phyloP scores from a whole-genome alignment of 1,284 basidiomycete species.

The Ustilago trichophora region DNA sequence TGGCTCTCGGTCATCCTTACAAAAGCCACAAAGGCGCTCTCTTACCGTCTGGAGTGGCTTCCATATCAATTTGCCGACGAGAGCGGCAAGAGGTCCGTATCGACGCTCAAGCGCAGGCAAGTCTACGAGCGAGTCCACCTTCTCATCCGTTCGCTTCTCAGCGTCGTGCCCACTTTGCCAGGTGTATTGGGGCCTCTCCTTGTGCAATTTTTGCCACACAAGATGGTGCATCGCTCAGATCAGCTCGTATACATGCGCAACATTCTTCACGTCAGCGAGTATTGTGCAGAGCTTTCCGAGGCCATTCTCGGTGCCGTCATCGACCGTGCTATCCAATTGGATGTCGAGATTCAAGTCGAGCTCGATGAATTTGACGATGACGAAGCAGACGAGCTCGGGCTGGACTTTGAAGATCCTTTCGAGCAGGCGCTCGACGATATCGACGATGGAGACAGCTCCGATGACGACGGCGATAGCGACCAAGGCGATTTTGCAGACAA shows the following conservation, averaged over 20 bases:
- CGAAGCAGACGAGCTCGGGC: slow-evolving; percentile 56
- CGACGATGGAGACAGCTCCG: slow-evolving; percentile 69
- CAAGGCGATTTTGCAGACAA: slow-evolving; percentile 49
- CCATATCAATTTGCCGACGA: slow-evolving; percentile 45
- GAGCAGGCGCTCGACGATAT: slow-evolving; percentile 75
- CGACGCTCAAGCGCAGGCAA: slow-evolving; percentile 71
- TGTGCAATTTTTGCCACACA: slow-evolving; percentile 86
- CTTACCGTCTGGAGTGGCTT: slow-evolving; percentile 46
- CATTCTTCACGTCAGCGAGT: slow-evolving; percentile 81
- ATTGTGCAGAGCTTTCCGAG: slow-evolving; percentile 88
- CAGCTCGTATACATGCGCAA: slow-evolving; percentile 95
- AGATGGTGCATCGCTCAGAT: slow-evolving; percentile 80
- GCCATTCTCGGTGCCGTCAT: slow-evolving; percentile 84
- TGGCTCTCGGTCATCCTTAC: slow-evolving; percentile 85
- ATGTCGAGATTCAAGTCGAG: slow-evolving; percentile 97
- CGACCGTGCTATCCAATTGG: slow-evolving; percentile 91
- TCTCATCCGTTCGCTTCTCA: slow-evolving; percentile 83
- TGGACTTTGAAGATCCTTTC: slow-evolving; percentile 78
- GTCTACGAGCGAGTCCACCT: slow-evolving; percentile 88
- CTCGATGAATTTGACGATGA: slow-evolving; percentile 83
- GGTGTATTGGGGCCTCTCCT: slow-evolving; percentile 79
- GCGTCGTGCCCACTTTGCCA: slow-evolving; percentile 74
- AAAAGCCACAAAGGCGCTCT: slow-evolving; percentile 81
- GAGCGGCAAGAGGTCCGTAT: slow-evolving; percentile 18
- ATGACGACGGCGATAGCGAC: slow-evolving; percentile 69